Evolutionary conservation across 139 green algal species (phyloP), one percentile per base, ranked within the genome.

Genomic region (Closterium sp.): DNA sequence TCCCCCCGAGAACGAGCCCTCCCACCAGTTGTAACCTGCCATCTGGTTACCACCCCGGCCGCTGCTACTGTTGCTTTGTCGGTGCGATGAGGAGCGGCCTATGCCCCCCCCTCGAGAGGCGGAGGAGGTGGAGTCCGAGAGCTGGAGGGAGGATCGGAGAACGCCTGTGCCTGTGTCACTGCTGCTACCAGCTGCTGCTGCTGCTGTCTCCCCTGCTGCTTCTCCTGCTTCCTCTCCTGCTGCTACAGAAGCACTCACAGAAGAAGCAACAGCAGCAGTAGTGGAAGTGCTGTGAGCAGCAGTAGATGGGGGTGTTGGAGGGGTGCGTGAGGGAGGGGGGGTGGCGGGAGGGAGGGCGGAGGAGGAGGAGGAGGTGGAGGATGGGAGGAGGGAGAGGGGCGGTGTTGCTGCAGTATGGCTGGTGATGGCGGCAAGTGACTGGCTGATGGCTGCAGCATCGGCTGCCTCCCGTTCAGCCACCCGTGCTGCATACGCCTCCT

Each of bases 401-500:
- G n/a, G n/a, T n/a, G n/a, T n/a, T n/a, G n/a, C n/a, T n/a, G n/a
- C n/a, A n/a, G n/a, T n/a, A n/a, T n/a, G n/a, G n/a, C n/a, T n/a
- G n/a, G n/a, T n/a, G n/a, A n/a, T n/a, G n/a, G n/a, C n/a, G n/a
- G n/a, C n/a, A n/a, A n/a, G n/a, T n/a, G n/a, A n/a, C n/a, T n/a
- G n/a, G n/a, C n/a, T n/a, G n/a, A n/a, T n/a, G n/a, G n/a, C n/a
- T n/a, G 55, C 55, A 76, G 55, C 55, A 28, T 76, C 55, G 23
- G 55, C 16, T 76, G 55, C 55, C 4, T 16, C 55, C 55, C 55
- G 55, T 76, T 76, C 55, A 2, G 55, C 55, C 55, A 76, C 55
- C 55, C 55, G 12, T 25, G 55, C 55, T 76, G 55, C 55, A 28
- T 76, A 76, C 36, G 34, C 89, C 36, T 94, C 32, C 91, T 66